These are phyloP conservation scores for Dysphania ambrosioides DNA, from an alignment of 148 eudicot species.

Conservation along the genomic window DNA sequence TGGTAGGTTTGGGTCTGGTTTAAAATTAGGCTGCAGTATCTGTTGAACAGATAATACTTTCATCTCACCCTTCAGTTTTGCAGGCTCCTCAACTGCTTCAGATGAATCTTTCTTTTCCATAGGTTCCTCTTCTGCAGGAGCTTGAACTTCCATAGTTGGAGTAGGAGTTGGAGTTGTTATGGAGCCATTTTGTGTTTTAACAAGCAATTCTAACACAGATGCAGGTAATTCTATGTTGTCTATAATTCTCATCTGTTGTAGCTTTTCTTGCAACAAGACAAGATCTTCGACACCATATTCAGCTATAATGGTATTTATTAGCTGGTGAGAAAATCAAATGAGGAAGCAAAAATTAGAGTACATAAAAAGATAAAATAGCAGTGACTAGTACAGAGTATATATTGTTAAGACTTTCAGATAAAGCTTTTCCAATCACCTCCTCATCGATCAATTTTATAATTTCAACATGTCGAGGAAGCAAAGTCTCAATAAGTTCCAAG, in stretches of 20 bases:
- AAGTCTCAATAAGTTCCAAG: conserved; percentile 68
- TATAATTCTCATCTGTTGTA: conserved; percentile 76
- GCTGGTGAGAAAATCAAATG: conserved; percentile 35
- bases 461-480: conserved; percentile 96
- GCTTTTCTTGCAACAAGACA: conserved; percentile 62
- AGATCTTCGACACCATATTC: conserved; percentile 73
- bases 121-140: conserved; percentile 25
- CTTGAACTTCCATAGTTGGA: conserved; percentile 27
- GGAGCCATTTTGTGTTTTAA: conserved; percentile 42
- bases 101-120: conserved; percentile 23
- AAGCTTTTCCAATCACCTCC: conserved; percentile 44
- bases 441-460: conserved; percentile 84
- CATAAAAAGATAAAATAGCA: neutral
- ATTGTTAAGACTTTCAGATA: no score
- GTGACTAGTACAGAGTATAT: neutral
- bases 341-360: conserved; percentile 9
- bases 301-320: conserved; percentile 56
- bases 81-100: conserved; percentile 31
- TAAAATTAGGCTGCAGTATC: conserved; percentile 22
- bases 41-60: conserved; percentile 25
- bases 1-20: conserved; percentile 54
- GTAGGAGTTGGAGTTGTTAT: conserved; percentile 10
- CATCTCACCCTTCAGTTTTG: conserved; percentile 29
- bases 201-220: conserved; percentile 41
- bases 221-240: conserved; percentile 81